phyloP scores from a whole-genome alignment of 2,329 filamentous ascomycete genomes.

The Pseudohalonectria lignicola region DNA sequence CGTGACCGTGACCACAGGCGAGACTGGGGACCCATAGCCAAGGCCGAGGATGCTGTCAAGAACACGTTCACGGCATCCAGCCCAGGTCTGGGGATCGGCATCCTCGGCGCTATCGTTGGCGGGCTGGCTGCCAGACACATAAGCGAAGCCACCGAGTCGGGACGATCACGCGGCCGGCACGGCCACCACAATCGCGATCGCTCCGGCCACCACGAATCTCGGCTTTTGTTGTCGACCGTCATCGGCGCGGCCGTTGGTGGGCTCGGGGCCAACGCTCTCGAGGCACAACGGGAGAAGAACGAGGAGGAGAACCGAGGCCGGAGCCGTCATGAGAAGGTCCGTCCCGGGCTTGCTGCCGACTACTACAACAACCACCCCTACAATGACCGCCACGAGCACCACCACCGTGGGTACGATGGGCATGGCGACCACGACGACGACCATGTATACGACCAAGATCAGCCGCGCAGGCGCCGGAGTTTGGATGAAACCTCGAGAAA shows the following conservation, averaged over 20 bases:
- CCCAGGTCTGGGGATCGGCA: slow-evolving; percentile 36
- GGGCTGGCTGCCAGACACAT: slow-evolving; percentile 40
- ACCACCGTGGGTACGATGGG: slow-evolving; percentile 3
- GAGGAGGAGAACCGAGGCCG: slow-evolving; percentile 17
- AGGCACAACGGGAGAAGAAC: slow-evolving; percentile 21
- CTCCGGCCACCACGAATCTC: slow-evolving; percentile 12
- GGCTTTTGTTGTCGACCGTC: slow-evolving; percentile 33
- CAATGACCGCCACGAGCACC: slow-evolving; percentile 5
- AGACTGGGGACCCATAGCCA: slow-evolving; percentile 22
- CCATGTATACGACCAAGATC: slow-evolving; percentile 5
- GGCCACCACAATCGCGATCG: slow-evolving; percentile 12
- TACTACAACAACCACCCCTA: slow-evolving; percentile 11
- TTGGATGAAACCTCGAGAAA: too few species aligned
- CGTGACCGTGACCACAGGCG: slow-evolving; percentile 2
- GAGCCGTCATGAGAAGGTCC: slow-evolving; percentile 2
- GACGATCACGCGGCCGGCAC: slow-evolving; percentile 11
- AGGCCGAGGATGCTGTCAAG: slow-evolving; percentile 28
- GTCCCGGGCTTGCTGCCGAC: slow-evolving; percentile 12
- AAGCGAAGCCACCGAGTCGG: slow-evolving; percentile 24
- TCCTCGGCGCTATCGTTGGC: slow-evolving; percentile 43
- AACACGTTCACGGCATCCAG: slow-evolving; percentile 36
- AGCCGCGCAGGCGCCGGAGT: neutral
- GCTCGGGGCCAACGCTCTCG: slow-evolving; percentile 39
- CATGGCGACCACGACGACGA: slow-evolving; percentile 4
- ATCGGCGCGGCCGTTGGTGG: slow-evolving; percentile 44